Conservation (phyloP, 495 filamentous ascomycete genomes). For the Apodospora peruviana region DNA sequence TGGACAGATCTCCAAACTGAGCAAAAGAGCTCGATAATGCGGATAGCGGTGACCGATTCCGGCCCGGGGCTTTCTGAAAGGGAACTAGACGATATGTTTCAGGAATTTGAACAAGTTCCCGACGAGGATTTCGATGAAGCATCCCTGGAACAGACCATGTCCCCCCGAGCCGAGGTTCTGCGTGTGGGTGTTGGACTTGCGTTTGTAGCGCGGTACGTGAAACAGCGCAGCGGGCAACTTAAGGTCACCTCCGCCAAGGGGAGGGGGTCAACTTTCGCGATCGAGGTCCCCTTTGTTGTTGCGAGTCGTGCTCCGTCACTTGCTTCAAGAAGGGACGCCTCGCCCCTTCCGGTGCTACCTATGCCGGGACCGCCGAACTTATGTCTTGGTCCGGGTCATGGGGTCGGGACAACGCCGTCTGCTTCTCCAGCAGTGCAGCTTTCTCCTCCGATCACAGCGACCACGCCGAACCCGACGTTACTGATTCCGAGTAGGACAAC, state of each 20-base stretch:
- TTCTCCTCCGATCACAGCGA: constrained; percentile 10
- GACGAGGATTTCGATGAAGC: constrained; percentile 48
- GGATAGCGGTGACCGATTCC: constrained; percentile 65
- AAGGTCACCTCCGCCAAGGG: constrained; percentile 13
- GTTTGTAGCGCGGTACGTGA: constrained; percentile 18
- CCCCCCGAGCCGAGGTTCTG: constrained; percentile 8
- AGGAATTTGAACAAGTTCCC: constrained; percentile 75
- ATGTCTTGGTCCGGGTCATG: not conserved
- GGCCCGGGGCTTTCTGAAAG: constrained; percentile 62
- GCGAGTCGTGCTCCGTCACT: constrained; percentile 16
- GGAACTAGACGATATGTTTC: constrained; percentile 65
- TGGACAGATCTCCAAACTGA: constrained; percentile 35
- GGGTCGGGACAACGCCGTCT: constrained; percentile 1
- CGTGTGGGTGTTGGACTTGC: constrained; percentile 19
- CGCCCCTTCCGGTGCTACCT: constrained; percentile 13
- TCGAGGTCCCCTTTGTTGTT: constrained; percentile 22
- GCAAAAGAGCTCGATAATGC: constrained; percentile 46
- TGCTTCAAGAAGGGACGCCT: constrained; percentile 14
- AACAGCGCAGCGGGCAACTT: constrained; percentile 18
- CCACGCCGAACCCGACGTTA: constrained; percentile 11
- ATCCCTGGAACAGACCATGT: constrained; percentile 8
- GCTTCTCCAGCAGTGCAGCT: not conserved
- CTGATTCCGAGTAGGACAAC: constrained; percentile 6
- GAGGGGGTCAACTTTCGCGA: constrained; percentile 16
- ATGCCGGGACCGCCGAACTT: constrained; percentile 11